Evolutionary conservation across 306 rosid genomes (phyloP).

Genomic region (Dryas alaskensis): DNA sequence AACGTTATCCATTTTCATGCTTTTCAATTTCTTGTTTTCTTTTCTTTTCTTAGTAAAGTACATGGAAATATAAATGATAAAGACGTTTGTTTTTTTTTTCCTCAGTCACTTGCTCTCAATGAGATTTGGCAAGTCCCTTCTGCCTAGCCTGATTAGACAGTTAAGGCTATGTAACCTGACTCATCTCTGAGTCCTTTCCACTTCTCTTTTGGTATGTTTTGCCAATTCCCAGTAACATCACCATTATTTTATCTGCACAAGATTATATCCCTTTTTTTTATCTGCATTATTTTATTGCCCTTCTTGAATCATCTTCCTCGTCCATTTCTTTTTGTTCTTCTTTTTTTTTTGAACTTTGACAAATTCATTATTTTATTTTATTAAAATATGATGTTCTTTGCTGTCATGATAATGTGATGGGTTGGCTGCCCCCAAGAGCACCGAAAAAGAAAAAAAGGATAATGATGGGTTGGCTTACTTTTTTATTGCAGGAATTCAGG

Average conservation of each 20-base stretch:
- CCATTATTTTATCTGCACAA: no score
- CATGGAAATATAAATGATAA: no score
- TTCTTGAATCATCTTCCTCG: not conserved
- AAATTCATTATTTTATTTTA: not conserved
- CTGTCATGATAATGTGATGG: conserved; percentile 13
- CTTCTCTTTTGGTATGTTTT: not conserved
- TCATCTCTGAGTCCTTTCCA: not conserved
- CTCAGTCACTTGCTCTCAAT: not conserved
- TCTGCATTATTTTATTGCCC: not conserved
- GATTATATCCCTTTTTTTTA: not conserved
- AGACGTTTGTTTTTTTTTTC: no score
- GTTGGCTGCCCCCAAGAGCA: not conserved
- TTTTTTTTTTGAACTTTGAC: no score
- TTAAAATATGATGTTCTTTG: conserved; percentile 9
- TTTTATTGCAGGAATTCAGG: conserved; percentile 10
- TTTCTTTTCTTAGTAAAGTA: no score
- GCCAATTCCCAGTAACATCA: not conserved
- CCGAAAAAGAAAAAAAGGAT: not conserved
- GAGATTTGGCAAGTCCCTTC: not conserved
- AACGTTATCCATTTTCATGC: no score
- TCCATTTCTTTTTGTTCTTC: not conserved
- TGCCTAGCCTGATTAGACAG: not conserved
- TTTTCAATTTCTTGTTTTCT: no score
- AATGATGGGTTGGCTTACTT: conserved; percentile 12
- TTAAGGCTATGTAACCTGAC: not conserved